These are phyloP conservation scores for Musa schizocarpa DNA, from an alignment of 176 grass and related monocot species.

Conservation along the genomic window DNA sequence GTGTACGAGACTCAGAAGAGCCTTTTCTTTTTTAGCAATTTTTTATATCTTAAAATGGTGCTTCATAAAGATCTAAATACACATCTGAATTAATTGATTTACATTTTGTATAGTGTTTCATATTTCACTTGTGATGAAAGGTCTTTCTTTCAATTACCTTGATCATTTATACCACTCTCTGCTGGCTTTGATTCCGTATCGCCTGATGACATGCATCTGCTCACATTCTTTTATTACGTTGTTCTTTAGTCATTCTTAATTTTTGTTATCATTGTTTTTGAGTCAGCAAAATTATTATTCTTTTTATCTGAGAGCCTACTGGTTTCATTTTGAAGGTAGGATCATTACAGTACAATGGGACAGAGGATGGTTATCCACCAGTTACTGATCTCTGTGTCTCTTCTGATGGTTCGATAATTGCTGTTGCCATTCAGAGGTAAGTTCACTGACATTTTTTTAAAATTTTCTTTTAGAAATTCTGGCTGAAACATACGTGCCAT, in stretches of 20 bases:
- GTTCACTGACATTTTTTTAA: not conserved
- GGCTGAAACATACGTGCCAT: not conserved
- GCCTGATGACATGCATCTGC: not conserved
- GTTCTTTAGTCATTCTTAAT: not conserved
- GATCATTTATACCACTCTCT: no score
- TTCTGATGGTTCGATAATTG: constrained; percentile 57
- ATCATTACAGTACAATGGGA: constrained; percentile 34
- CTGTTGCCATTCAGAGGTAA: constrained; percentile 75
- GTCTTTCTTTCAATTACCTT: no score
- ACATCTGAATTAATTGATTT: not conserved
- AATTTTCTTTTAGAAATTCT: not conserved
- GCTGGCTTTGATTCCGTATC: no score
- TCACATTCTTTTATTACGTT: not conserved
- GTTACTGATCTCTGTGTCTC: constrained; percentile 51
- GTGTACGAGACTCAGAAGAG: no score
- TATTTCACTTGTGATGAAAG: not conserved
- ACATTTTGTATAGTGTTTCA: not conserved
- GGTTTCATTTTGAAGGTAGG: constrained; percentile 33
- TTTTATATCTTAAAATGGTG: no score
- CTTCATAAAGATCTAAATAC: not conserved
- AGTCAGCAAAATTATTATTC: not conserved
- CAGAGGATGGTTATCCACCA: constrained; percentile 38
- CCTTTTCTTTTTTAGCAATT: no score
- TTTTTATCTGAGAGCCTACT: not conserved
- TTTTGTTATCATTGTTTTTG: not conserved